Percentiles rank a stretch among this genome's conserved stretches.
phyloP scores from a whole-genome alignment of 208 protist species.

The Wallacemonas collosoma region DNA sequence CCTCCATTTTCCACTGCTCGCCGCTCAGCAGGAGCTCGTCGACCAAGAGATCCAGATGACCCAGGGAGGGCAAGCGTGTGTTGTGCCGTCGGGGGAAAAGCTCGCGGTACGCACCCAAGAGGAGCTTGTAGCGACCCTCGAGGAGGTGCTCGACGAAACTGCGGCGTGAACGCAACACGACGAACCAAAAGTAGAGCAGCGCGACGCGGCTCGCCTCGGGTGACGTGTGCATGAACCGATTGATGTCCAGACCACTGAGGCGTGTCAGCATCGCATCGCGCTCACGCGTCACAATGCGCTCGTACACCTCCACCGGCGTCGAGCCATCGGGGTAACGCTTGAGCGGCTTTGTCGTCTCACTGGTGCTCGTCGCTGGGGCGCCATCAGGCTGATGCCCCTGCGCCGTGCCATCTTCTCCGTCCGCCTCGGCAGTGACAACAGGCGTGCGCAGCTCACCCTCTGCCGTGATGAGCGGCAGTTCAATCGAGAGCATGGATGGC shows the following conservation, averaged over 20 bases:
- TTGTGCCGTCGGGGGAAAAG: conserved; percentile 39
- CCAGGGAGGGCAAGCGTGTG: conserved; percentile 22
- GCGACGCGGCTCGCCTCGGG: conserved; percentile 44
- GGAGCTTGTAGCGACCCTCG: conserved; percentile 44
- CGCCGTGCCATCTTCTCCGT: not conserved
- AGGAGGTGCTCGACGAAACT: conserved; percentile 45
- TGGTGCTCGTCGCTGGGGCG: not conserved
- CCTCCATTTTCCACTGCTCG: conserved; percentile 9
- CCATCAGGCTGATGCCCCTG: not conserved
- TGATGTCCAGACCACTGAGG: conserved; percentile 53
- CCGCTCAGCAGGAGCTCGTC: conserved; percentile 24
- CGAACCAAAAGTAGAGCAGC: conserved; percentile 67
- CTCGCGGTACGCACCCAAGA: conserved; percentile 42
- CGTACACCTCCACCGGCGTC: conserved; percentile 34
- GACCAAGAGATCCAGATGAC: conserved; percentile 24
- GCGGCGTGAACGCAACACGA: conserved; percentile 52
- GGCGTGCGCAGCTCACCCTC: conserved; percentile 14
- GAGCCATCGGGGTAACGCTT: conserved; percentile 8
- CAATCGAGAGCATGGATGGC: conserved; percentile 24
- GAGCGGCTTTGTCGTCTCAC: not conserved
- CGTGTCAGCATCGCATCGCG: conserved; percentile 31
- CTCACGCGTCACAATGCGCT: conserved; percentile 43
- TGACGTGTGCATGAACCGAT: conserved; percentile 44
- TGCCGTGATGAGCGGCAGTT: conserved; percentile 18
- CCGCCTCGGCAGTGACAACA: not conserved